A percentile compares a stretch with the other conserved stretches of the same genome.
phyloP scores from a whole-genome alignment of 176 grass and related monocot genomes.

The Elymus sibiricus region DNA sequence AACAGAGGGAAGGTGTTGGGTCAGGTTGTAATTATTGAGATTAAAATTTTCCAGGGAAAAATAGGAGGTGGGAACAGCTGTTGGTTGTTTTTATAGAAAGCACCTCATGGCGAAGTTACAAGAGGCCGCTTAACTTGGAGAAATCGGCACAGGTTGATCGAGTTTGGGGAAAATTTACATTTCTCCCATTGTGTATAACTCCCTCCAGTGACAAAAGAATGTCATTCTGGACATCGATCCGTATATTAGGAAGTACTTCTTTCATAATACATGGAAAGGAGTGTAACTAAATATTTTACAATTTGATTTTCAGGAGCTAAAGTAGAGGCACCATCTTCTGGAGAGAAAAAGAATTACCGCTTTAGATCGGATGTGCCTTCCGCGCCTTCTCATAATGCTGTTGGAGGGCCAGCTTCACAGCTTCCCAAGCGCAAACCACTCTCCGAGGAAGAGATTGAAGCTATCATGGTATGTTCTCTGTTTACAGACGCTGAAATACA shows the following conservation, averaged over 20 bases:
- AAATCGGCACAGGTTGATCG: background rate
- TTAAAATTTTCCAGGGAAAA: background rate
- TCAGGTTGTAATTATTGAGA: background rate
- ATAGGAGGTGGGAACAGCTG: background rate
- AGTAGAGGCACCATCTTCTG: constrained; percentile 41
- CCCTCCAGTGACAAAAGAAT: background rate
- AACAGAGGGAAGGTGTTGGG: background rate
- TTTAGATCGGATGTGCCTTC: constrained; percentile 90
- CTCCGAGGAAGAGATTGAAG: constrained; percentile 91
- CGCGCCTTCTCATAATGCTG: constrained; percentile 72
- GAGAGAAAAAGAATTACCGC: constrained; percentile 63
- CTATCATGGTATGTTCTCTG: constrained; percentile 71
- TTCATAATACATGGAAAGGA: constrained; percentile 19
- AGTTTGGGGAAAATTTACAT: background rate
- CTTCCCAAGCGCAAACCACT: constrained; percentile 89
- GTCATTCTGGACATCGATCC: background rate
- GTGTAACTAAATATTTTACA: background rate
- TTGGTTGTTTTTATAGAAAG: background rate
- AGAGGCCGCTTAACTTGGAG: background rate
- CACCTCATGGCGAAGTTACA: background rate
- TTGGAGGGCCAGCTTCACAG: constrained; percentile 89
- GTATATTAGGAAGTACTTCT: background rate
- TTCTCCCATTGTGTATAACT: background rate
- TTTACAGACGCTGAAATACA: background rate
- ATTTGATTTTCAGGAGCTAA: constrained; percentile 45